Base-by-base conservation (phyloP, 2,329 filamentous ascomycete species). In the Cadophora gregata region DNA sequence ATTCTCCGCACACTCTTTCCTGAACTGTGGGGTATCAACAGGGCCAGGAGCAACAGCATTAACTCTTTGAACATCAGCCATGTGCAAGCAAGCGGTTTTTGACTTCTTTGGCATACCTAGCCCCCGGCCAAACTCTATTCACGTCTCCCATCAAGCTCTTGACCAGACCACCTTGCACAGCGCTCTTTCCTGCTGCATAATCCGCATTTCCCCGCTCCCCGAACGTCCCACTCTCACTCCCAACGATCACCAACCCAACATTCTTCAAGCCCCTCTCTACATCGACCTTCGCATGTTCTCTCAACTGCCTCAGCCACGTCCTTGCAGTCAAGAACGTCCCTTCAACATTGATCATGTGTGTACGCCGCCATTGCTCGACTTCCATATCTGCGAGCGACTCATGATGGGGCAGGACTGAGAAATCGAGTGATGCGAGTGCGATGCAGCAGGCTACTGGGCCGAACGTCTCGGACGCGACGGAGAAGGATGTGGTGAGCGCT, bases 21-120 rank as follows among this genome's bases (percentile, higher is more conserved):
- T 70, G 68, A 82, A 83, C 56, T 81, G 77, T 12, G 69, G 70
- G 19, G 81, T 83, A 63, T 81, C 77, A 1, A 84, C 81, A 5
- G 80, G 76, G 8, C 81, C 82, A 19, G 82, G 82, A 4, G 81
- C 81, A 29, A 84, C 76, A 9, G 79, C 80, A 71, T 83, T 84
- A 25, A 83, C 79, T 59, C 81, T 77, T 79, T 77, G n/a, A 72
- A 70, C 70, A 69, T 65, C 45, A 67, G 63, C 31, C 36, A 45
- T 4, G 2, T 29, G 19, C 36, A 42, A 33, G 33, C n/a, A n/a
- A 12, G 10, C 31, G 1, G 33, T 25, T 24, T 25, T 10, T n/a
- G 42, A 12, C 10, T 33, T 14, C 12, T 2, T 4, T 53, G 51
- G 61, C 69, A 60, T 42, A 72, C 70, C 69, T 70, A 12, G 68